These are phyloP conservation scores for Daedaleopsis sinensis DNA, from an alignment of 768 basidiomycete genomes.

Conservation along the genomic window DNA sequence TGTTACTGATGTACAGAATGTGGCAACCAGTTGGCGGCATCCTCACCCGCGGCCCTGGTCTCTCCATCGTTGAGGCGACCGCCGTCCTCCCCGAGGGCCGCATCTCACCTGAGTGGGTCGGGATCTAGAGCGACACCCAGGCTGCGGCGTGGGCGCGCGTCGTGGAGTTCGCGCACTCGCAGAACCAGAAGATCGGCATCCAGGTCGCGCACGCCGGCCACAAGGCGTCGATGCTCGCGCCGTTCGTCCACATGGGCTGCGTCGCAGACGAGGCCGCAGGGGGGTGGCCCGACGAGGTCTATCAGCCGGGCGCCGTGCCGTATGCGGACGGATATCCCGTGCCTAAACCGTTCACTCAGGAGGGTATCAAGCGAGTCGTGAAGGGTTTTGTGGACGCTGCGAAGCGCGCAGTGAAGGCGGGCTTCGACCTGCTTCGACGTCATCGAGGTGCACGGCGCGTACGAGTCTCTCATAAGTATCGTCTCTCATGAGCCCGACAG, in stretches of 20 bases:
- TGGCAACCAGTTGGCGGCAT: conserved; percentile 47
- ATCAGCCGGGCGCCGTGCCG: conserved; percentile 40
- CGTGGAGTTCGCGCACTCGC: conserved; percentile 69
- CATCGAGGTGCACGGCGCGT: conserved; percentile 27
- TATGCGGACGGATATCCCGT: conserved; percentile 36
- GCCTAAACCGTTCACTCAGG: conserved; percentile 39
- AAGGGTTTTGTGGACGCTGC: conserved; percentile 37
- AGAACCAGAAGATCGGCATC: conserved; percentile 67
- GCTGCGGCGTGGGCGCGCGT: conserved; percentile 47
- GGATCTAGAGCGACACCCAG: conserved; percentile 67
- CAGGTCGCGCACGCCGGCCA: conserved; percentile 78
- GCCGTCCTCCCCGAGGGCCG: conserved; percentile 58
- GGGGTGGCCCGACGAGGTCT: conserved; percentile 35
- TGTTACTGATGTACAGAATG: not conserved
- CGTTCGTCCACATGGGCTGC: conserved; percentile 57
- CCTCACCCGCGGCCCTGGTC: conserved; percentile 53
- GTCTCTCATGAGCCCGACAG: conserved; percentile 42
- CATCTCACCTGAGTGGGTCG: conserved; percentile 60
- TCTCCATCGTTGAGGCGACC: conserved; percentile 66
- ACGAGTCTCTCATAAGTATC: conserved; percentile 27
- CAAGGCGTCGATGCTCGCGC: conserved; percentile 63
- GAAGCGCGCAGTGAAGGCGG: conserved; percentile 36
- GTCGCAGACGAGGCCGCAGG: conserved; percentile 39
- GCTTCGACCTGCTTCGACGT: conserved; percentile 35
- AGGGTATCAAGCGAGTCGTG: conserved; percentile 41